phyloP scores from a whole-genome alignment of 202 grass and related monocot genomes.

The Saccharum hybrid region DNA sequence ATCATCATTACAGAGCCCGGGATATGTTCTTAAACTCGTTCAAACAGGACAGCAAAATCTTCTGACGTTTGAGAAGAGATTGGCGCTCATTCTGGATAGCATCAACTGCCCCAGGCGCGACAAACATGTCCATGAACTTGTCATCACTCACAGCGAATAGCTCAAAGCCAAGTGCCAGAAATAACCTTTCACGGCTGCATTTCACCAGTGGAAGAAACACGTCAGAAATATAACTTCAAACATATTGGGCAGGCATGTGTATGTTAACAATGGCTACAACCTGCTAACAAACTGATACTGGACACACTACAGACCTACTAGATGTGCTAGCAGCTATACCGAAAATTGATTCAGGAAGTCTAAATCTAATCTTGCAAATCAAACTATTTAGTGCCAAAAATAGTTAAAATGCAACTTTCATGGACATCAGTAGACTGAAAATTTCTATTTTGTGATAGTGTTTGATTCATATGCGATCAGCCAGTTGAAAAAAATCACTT shows the following conservation, averaged over 20 bases:
- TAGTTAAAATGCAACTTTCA: neutral
- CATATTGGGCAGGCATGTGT: neutral
- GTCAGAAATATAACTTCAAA: slow-evolving; percentile 34
- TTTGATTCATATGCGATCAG: neutral
- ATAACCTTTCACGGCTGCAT: slow-evolving; percentile 81
- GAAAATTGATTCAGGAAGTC: neutral
- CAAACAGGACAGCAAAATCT: slow-evolving; percentile 80
- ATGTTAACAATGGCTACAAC: slow-evolving; percentile 15
- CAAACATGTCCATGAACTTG: slow-evolving; percentile 98
- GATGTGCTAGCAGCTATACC: neutral
- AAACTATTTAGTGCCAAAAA: slow-evolving; percentile 6
- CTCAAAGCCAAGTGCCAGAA: slow-evolving; percentile 77
- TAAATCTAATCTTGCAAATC: slow-evolving; percentile 19
- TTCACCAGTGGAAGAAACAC: slow-evolving; percentile 39
- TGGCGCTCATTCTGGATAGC: slow-evolving; percentile 75
- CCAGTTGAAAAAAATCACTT: neutral
- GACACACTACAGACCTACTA: neutral
- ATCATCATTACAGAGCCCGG: slow-evolving; percentile 55
- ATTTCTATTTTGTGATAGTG: neutral
- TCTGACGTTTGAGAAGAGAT: slow-evolving; percentile 84
- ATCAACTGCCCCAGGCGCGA: slow-evolving; percentile 72
- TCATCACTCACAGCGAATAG: slow-evolving; percentile 88
- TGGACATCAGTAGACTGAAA: neutral
- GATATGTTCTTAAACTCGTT: slow-evolving; percentile 94
- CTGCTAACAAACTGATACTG: slow-evolving; percentile 13